Base-by-base conservation (phyloP, 306 rosid species). In the Hylodesmum podocarpum region DNA sequence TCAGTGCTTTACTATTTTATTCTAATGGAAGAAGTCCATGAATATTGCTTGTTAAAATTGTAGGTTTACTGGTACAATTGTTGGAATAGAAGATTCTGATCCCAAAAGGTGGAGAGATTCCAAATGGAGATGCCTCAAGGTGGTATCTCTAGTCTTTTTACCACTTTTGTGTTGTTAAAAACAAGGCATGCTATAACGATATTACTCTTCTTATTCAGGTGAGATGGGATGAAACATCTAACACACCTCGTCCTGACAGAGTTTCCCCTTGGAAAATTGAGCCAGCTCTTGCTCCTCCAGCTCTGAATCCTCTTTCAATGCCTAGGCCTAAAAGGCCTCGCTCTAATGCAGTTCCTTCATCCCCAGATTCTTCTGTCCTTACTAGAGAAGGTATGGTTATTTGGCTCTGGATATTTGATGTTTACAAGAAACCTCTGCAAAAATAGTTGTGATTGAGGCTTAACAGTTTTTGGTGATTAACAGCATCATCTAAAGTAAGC, bases 241-340 rank as follows among this genome's bases (percentile, higher is more conserved):
- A 90, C 19, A 86, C 88, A 15, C 85, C 95, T 49, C 98, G 96
- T 25, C 98, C 98, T 1, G 97, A 93, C 51, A 89, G 88, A 80
- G 97, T 93, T 58, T 91, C 97, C 22, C 93, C 97, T n/a, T 93
- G 98, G 98, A 93, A 93, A 86, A 82, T 93, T 73, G 98, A 91
- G 83, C 95, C 98, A 22, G 95, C 98, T 46, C 89, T 88, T 75
- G 90, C 98, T 85, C 97, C 96, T 76, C 89, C 93, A 9, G 91
- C 91, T 54, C 53, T 91, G 66, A 91, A 87, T 82, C 92, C 97
- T 61, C 90, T 86, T 80, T 90, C 96, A 12, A 86, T 89, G 83
- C 80, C 95, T 49, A 78, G 95, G 75, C 81, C 93, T 6, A 93
- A 93, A 72, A 88, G 98, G 83, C 89, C 91, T 63, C 88, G 98